Conservation (phyloP, 2,329 filamentous ascomycete species). For the Whalleya microplaca region DNA sequence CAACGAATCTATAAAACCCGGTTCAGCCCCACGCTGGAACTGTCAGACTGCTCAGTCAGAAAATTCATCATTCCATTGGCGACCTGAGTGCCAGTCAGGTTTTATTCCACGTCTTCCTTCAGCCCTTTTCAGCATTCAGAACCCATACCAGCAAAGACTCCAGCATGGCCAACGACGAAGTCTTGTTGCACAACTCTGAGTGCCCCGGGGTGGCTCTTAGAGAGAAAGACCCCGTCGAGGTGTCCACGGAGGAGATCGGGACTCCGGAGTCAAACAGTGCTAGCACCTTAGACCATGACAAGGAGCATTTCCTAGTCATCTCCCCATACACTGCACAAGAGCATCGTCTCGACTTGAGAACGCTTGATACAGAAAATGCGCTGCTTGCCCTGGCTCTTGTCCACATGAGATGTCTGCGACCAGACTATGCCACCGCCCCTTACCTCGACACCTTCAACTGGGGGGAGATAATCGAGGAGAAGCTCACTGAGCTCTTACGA, state of each 20-base stretch:
- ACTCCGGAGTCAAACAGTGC: not conserved
- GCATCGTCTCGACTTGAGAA: constrained; percentile 74
- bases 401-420: constrained; percentile 61
- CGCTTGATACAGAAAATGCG: constrained; percentile 65
- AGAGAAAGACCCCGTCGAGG: constrained; percentile 20
- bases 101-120: not conserved
- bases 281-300: constrained; percentile 15
- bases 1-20: constrained; percentile 14
- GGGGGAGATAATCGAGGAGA: constrained; percentile 60
- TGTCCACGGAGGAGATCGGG: constrained; percentile 17
- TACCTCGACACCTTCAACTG: constrained; percentile 83
- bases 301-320: constrained; percentile 53
- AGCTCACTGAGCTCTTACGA: constrained; percentile 57
- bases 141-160: constrained; percentile 1
- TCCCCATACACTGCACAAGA: constrained; percentile 75
- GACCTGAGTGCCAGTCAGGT: not conserved
- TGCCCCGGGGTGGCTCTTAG: not conserved
- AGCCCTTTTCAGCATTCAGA: not conserved
- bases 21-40: constrained; percentile 1
- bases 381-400: constrained; percentile 75
- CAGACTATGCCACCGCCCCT: constrained; percentile 75
- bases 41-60: not conserved
- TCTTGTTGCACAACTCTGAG: constrained; percentile 12
- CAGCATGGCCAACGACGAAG: constrained; percentile 20
- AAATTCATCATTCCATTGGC: not conserved